phyloP scores from a whole-genome alignment of 805 yeast species.

The Yarrowia sp. region DNA sequence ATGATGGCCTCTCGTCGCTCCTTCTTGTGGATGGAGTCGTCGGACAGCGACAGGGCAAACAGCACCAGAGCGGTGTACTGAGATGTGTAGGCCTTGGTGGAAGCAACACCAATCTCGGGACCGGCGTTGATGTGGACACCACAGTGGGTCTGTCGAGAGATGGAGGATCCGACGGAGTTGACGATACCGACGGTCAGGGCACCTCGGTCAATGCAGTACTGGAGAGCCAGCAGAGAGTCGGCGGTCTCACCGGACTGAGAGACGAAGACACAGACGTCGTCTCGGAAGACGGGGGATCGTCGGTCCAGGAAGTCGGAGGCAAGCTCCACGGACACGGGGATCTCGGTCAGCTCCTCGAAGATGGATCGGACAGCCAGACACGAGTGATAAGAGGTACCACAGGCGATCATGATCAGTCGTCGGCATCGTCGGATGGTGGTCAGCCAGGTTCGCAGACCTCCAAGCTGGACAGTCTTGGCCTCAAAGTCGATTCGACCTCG shows the following conservation, averaged over 20 bases:
- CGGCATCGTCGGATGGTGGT: slow-evolving; percentile 92
- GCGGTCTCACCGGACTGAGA: slow-evolving; percentile 99
- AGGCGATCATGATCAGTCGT: slow-evolving; percentile 96
- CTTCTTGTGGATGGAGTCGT: slow-evolving; percentile 79
- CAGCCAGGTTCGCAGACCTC: slow-evolving; percentile 86
- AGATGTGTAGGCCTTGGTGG: slow-evolving; percentile 98
- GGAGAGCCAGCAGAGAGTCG: slow-evolving; percentile 92
- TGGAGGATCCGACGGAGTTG: slow-evolving; percentile 95
- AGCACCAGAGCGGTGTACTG: slow-evolving; percentile 96
- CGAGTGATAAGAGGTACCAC: slow-evolving; percentile 99
- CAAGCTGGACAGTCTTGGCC: slow-evolving; percentile 75
- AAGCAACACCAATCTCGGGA: slow-evolving; percentile 99
- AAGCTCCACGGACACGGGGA: slow-evolving; percentile 89
- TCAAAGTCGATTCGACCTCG: slow-evolving; percentile 98
- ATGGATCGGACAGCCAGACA: slow-evolving; percentile 96
- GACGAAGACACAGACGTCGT: slow-evolving; percentile 95
- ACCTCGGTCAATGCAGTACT: slow-evolving; percentile 95
- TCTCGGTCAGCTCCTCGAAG: slow-evolving; percentile 94
- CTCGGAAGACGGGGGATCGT: slow-evolving; percentile 95
- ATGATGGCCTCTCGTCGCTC: slow-evolving; percentile 85
- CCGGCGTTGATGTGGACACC: slow-evolving; percentile 99
- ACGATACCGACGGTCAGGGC: slow-evolving; percentile 98
- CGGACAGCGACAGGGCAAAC: slow-evolving; percentile 94
- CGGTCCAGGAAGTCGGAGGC: slow-evolving; percentile 96
- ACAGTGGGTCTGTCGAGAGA: slow-evolving; percentile 96